Evolutionary conservation across 495 filamentous ascomycete genomes (phyloP).

Genomic region (Penicillium fimorum): DNA sequence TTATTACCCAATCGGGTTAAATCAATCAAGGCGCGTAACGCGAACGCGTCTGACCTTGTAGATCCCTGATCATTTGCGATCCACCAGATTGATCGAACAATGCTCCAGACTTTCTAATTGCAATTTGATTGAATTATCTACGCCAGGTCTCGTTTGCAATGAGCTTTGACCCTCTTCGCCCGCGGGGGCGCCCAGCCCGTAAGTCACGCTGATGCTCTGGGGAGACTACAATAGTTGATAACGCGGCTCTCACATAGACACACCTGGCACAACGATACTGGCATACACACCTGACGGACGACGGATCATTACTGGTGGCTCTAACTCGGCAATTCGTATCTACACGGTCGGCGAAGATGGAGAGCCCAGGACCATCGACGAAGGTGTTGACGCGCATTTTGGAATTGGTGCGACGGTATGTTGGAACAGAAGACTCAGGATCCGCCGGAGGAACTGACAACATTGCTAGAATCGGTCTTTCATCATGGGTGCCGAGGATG

Average conservation of each 20-base stretch:
- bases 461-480: slow-evolving; percentile 69
- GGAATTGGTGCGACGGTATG: slow-evolving; percentile 70
- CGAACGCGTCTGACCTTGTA: slow-evolving; percentile 26
- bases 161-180: slow-evolving; percentile 42
- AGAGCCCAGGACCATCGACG: slow-evolving; percentile 86
- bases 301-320: slow-evolving; percentile 77
- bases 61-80: slow-evolving; percentile 15
- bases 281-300: slow-evolving; percentile 69
- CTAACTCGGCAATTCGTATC: slow-evolving; percentile 85
- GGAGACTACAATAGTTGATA: slow-evolving; percentile 10
- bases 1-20: slow-evolving; percentile 28
- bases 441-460: not conserved
- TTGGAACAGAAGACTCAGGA: not conserved
- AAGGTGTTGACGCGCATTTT: slow-evolving; percentile 76
- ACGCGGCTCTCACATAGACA: slow-evolving; percentile 46
- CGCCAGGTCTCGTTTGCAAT: slow-evolving; percentile 21
- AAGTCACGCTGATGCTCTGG: slow-evolving; percentile 19
- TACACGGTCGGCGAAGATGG: slow-evolving; percentile 88
- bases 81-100: slow-evolving; percentile 12
- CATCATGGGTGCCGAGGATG: slow-evolving; percentile 86
- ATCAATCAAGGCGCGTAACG: slow-evolving; percentile 29
- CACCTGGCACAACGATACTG: slow-evolving; percentile 63
- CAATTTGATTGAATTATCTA: not conserved
- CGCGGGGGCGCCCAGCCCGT: slow-evolving; percentile 48
- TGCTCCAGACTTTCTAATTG: slow-evolving; percentile 12